Base-by-base conservation (phyloP, 257 asterid species). In the Forsythia suspensa region DNA sequence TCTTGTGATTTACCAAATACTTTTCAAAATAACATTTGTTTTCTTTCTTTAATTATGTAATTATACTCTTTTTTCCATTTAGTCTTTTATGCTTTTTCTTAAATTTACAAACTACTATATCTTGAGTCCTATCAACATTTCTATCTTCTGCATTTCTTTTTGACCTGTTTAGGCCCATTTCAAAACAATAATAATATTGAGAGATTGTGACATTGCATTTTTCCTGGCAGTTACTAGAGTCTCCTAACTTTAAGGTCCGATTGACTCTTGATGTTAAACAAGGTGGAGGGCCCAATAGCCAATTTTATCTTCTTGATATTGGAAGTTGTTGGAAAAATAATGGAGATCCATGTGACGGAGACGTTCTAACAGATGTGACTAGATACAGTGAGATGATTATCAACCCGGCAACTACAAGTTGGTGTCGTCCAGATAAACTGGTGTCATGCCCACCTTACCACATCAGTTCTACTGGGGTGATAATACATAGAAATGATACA, bases 261-360 rank as follows among this genome's bases (percentile, higher is more conserved):
- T 57, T 93, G 81, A 87, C 90, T 11, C 92, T 91, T 8, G 87
- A 90, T 41, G 79, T 93, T 55, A 89, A 85, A 79, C 92, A 88
- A 88, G 96, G 95, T 44, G 97, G 98, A 80, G 97, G 98, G 21
- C 67, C 84, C 24, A 92, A 92, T 76, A 93, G 96, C 86, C 97
- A 93, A 70, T 93, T 93, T 79, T 93, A 93, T 77, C 95, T 93
- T 67, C 73, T 89, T 0, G 97, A 93, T 76, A 89, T 93, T 7
- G 98, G 98, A 73, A 90, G 98, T 70, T 93, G 98, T 71, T 93
- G 97, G 97, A 93, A 92, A 63, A 93, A 93, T 48, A 90, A 80
- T 11, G 98, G 98, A 34, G 89, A 87, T 71, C 90, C 94, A 1
- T 93, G 98, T 29, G 88, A 90, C 16, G 97, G 96, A 5, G 95